Conservation (phyloP, 176 grass and related monocot genomes). For the Pontederia crassipes region DNA sequence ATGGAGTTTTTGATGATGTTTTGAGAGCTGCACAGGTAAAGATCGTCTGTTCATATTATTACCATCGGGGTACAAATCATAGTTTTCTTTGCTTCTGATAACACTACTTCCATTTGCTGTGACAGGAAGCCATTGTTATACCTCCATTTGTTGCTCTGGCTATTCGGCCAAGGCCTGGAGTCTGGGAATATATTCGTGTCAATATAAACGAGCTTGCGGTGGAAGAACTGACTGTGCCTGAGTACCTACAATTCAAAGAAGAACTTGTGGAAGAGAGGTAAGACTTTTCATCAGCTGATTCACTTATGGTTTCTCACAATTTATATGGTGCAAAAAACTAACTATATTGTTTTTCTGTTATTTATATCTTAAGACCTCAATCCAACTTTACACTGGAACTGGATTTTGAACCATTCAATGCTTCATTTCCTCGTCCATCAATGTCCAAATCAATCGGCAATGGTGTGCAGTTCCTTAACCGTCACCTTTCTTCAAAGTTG, state of each 20-base stretch:
- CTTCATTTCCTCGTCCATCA: slow-evolving; percentile 81
- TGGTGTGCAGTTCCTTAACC: slow-evolving; percentile 92
- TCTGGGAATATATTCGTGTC: slow-evolving; percentile 86
- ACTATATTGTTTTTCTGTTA: background rate
- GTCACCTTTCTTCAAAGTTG: slow-evolving; percentile 86
- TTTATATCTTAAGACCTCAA: slow-evolving; percentile 31
- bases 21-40: slow-evolving; percentile 70
- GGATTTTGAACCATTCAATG: slow-evolving; percentile 93
- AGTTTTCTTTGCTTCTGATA: background rate
- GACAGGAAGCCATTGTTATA: slow-evolving; percentile 76
- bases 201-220: slow-evolving; percentile 75
- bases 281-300: background rate
- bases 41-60: slow-evolving; percentile 2
- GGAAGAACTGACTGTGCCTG: slow-evolving; percentile 68
- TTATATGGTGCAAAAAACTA: background rate
- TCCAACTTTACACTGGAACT: slow-evolving; percentile 59
- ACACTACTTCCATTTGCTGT: background rate
- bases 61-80: background rate
- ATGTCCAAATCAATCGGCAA: slow-evolving; percentile 95
- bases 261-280: slow-evolving; percentile 58
- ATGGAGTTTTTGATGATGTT: slow-evolving; percentile 79
- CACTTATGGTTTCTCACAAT: background rate
- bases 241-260: slow-evolving; percentile 98
- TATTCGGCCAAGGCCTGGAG: slow-evolving; percentile 80
- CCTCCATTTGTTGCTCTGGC: slow-evolving; percentile 78